phyloP scores from a whole-genome alignment of 306 rosid genomes.

The Quercus cerris region DNA sequence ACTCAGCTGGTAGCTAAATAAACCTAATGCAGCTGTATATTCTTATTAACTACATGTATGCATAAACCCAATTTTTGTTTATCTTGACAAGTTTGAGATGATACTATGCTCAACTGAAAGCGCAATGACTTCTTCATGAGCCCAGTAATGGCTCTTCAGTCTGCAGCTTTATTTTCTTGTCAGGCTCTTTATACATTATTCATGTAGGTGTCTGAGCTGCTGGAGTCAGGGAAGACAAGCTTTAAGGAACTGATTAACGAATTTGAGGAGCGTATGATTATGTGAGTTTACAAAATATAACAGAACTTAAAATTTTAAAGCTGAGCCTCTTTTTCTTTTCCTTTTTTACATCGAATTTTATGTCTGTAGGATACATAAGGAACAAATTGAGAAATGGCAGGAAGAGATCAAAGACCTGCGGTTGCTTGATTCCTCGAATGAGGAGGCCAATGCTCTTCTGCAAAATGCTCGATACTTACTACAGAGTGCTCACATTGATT shows the following conservation, averaged over 20 bases:
- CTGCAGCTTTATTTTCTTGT: background rate
- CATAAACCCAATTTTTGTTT: background rate
- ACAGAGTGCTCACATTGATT: constrained; percentile 46
- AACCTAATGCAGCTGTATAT: background rate
- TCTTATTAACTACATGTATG: background rate
- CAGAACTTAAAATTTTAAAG: background rate
- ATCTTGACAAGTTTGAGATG: background rate
- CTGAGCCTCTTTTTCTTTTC: background rate
- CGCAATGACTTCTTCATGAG: background rate
- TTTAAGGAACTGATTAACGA: constrained; percentile 59
- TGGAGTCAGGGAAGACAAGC: constrained; percentile 69
- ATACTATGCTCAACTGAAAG: background rate
- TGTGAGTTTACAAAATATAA: constrained; percentile 37
- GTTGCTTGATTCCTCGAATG: constrained; percentile 65
- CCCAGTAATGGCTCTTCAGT: background rate
- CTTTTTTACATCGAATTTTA: background rate
- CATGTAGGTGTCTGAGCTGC: constrained; percentile 68
- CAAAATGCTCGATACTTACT: constrained; percentile 66
- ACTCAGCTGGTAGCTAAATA: constrained; percentile 58
- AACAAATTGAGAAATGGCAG: constrained; percentile 78
- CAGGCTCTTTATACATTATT: constrained; percentile 2
- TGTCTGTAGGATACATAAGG: constrained; percentile 64
- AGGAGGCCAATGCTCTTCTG: constrained; percentile 61
- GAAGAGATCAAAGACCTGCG: constrained; percentile 70
- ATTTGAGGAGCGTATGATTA: constrained; percentile 72